Percentiles rank a stretch among this genome's conserved stretches.
Evolutionary conservation across 2,329 filamentous ascomycete genomes (phyloP).

Genomic region (Aquanectria penicillioides): DNA sequence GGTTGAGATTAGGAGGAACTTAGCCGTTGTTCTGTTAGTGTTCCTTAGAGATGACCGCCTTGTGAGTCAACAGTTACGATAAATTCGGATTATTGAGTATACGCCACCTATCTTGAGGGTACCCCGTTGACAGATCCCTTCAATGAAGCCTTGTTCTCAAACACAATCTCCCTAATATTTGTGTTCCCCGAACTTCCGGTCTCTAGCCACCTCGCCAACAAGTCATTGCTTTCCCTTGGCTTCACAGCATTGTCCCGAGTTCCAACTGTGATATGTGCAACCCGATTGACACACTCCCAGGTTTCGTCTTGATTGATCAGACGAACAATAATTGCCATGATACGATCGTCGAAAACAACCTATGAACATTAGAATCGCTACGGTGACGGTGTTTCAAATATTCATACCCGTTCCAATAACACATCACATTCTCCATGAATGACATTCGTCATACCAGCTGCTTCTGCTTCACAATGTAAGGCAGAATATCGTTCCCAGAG

Average conservation of each 20-base stretch:
- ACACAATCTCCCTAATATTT: conserved; percentile 58
- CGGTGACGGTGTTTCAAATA: background rate
- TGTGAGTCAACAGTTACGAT: too few species aligned
- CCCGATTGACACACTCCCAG: conserved; percentile 78
- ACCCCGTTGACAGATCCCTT: conserved; percentile 61
- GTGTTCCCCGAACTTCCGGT: conserved; percentile 56
- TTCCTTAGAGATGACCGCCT: too few species aligned
- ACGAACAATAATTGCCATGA: conserved; percentile 93
- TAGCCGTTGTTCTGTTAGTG: too few species aligned
- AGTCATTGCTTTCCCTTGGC: conserved; percentile 91
- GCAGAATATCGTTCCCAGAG: conserved; percentile 80
- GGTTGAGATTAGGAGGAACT: too few species aligned
- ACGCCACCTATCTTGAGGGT: conserved; percentile 56
- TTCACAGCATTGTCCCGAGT: conserved; percentile 81
- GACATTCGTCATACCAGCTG: conserved; percentile 39
- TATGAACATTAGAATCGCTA: conserved; percentile 41
- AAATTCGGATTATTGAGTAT: too few species aligned
- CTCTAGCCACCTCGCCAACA: conserved; percentile 80
- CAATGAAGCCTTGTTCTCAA: conserved; percentile 60
- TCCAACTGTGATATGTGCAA: conserved; percentile 91
- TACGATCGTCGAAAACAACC: conserved; percentile 83
- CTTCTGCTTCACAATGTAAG: conserved; percentile 62
- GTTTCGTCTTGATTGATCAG: conserved; percentile 65
- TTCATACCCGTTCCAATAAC: conserved; percentile 67
- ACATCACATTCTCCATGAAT: conserved; percentile 71